Base-by-base conservation (phyloP, 176 grass and related monocot genomes). In the Stipa capillata region DNA sequence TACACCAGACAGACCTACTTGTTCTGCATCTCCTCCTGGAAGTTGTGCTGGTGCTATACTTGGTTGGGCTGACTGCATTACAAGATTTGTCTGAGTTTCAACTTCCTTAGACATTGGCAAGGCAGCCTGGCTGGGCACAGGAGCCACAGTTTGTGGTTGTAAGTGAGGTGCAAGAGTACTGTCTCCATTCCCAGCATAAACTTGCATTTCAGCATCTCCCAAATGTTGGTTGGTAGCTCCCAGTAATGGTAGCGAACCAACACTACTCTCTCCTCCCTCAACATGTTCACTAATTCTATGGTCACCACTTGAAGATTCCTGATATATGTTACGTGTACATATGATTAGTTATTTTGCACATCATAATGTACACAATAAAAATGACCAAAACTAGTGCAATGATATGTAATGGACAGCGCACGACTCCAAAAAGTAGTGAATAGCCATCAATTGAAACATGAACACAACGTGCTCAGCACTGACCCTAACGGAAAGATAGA, bases 131-230 rank as follows among this genome's bases (percentile, higher is more conserved):
- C 11, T 69, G 44, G 52, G 54, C 27, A 41, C 18, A 53, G 25
- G n/a, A 80, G 21, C 41, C 43, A 47, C 4, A 47, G 25, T 59
- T 62, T 78, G 21, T 40, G 21, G 15, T 40, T 81, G 69, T 8
- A 76, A 69, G 25, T 62, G 17, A 62, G 52, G 70, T 48, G 55
- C 35, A 21, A 14, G 32, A 74, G 68, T 35, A 71, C 36, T 55
- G 29, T 39, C 57, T 5, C 8, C 39, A 55, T 81, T 62, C 50
- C 49, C 3, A 0, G 54, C 2, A 24, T 44, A 23, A 76, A 81
- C 77, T 77, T 85, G 82, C 71, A 64, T 61, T 79, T 54, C 58
- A 69, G 31, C 17, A 90, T 86, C 74, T 69, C 48, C 51, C 27
- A 76, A 68, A 89, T 32, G 81, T 72, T 76, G 55, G 47, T 47